Evolutionary conservation across 2,329 filamentous ascomycete genomes (phyloP).

Genomic region (Pyrenophora tritici-repentis): DNA sequence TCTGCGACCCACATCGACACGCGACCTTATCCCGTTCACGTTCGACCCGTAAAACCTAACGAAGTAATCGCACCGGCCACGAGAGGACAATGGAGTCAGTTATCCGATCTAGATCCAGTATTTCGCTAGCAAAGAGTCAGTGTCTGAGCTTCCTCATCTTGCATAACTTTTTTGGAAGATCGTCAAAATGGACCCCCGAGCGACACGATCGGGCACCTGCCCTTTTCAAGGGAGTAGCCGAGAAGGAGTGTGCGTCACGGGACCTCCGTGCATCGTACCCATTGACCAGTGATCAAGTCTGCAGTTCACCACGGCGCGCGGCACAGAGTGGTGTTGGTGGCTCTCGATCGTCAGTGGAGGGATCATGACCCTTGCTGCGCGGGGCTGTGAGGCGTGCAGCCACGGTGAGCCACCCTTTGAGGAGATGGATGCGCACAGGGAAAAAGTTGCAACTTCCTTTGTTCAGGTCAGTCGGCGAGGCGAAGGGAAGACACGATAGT

Average conservation of each 20-base stretch:
- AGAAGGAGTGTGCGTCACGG: slow-evolving; percentile 10
- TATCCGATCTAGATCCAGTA: too few relatives aligned
- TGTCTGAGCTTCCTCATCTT: too few relatives aligned
- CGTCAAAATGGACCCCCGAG: background rate
- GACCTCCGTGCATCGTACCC: slow-evolving; percentile 4
- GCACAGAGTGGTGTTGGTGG: slow-evolving; percentile 18
- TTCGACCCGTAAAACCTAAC: too few relatives aligned
- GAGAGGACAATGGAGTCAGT: too few relatives aligned
- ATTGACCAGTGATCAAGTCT: slow-evolving; percentile 11
- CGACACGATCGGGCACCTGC: slow-evolving; percentile 3
- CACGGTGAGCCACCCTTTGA: background rate
- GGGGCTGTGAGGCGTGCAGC: slow-evolving; percentile 18
- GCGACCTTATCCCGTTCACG: too few relatives aligned
- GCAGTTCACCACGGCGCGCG: slow-evolving; percentile 12
- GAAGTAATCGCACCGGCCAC: too few relatives aligned
- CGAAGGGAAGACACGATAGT: background rate
- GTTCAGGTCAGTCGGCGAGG: background rate
- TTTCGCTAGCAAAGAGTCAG: too few relatives aligned
- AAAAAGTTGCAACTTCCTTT: background rate
- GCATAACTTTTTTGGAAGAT: background rate
- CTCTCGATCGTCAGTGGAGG: slow-evolving; percentile 21
- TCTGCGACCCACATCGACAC: too few relatives aligned
- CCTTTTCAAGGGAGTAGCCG: slow-evolving; percentile 13
- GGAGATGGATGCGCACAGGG: slow-evolving; percentile 1
- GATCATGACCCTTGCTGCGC: slow-evolving; percentile 17